Percentiles rank a stretch among this genome's conserved stretches.
phyloP scores from a whole-genome alignment of 208 protist species.

The Crithidia expoeki region DNA sequence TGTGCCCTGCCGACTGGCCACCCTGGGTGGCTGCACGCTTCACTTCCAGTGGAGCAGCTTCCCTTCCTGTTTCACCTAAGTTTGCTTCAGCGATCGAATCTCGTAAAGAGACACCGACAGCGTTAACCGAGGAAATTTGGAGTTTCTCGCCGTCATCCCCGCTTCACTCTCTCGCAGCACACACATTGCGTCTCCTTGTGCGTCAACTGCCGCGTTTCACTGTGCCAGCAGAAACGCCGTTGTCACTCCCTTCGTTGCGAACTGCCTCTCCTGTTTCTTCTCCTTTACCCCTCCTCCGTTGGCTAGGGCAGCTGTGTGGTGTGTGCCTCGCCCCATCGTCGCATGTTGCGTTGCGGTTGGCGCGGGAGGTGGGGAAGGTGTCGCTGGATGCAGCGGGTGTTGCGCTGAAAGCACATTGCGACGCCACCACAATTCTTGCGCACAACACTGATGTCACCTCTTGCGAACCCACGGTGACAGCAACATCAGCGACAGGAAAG shows the following conservation, averaged over 20 bases:
- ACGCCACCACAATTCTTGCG: background rate
- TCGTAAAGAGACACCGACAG: background rate
- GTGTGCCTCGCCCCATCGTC: conserved; percentile 36
- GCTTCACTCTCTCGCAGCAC: conserved; percentile 17
- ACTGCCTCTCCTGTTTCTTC: background rate
- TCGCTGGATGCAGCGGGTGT: conserved; percentile 27
- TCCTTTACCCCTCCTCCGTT: conserved; percentile 15
- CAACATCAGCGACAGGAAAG: background rate
- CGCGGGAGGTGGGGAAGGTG: conserved; percentile 3
- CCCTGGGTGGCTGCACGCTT: conserved; percentile 33
- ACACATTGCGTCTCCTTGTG: conserved; percentile 13
- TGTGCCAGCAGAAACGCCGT: background rate
- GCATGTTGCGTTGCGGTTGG: conserved; percentile 31
- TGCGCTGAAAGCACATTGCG: conserved; percentile 25
- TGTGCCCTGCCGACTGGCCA: conserved; percentile 37
- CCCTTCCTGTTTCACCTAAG: conserved; percentile 1
- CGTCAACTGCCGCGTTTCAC: conserved; percentile 1
- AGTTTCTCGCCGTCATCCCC: background rate
- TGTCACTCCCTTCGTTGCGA: no score
- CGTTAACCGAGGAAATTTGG: background rate
- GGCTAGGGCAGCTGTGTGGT: conserved; percentile 41
- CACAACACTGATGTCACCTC: background rate
- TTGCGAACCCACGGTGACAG: background rate
- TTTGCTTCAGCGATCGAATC: background rate
- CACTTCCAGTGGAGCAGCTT: conserved; percentile 14